Evolutionary conservation across 2,329 filamentous ascomycete genomes (phyloP).

Genomic region (Botryotinia calthae): DNA sequence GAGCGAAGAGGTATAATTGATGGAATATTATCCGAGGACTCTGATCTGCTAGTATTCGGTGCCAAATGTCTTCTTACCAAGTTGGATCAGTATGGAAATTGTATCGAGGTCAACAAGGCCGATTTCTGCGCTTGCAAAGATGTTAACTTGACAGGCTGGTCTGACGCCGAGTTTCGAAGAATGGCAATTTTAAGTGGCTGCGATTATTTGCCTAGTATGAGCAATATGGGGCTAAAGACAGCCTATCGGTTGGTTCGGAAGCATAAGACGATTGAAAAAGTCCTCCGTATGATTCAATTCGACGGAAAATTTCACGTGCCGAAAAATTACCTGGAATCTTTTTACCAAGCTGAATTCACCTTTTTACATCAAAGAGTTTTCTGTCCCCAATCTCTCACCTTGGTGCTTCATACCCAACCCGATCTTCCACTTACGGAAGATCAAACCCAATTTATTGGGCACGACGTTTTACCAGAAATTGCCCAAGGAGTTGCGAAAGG

Average conservation of each 20-base stretch:
- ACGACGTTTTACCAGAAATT: constrained; percentile 63
- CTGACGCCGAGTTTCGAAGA: constrained; percentile 81
- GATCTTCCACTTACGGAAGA: constrained; percentile 61
- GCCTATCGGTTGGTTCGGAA: constrained; percentile 88
- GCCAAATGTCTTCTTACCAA: constrained; percentile 90
- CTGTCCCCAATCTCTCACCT: constrained; percentile 66
- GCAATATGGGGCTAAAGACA: constrained; percentile 86
- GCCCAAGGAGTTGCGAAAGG: constrained; percentile 75
- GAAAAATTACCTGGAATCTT: constrained; percentile 74
- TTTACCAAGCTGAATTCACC: constrained; percentile 83
- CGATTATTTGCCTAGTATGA: constrained; percentile 87
- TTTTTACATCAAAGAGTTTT: constrained; percentile 95
- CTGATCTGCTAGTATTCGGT: constrained; percentile 92
- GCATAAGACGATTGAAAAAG: constrained; percentile 80
- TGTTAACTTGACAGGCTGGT: constrained; percentile 86
- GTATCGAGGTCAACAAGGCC: constrained; percentile 83
- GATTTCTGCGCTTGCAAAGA: constrained; percentile 89
- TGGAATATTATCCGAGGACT: constrained; percentile 94
- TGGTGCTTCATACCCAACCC: constrained; percentile 74
- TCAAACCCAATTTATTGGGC: constrained; percentile 79
- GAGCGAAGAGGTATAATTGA: constrained; percentile 80
- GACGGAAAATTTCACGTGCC: constrained; percentile 84
- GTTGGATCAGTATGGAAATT: constrained; percentile 88
- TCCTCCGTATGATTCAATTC: constrained; percentile 80
- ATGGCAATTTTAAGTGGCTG: constrained; percentile 98